Evolutionary conservation across 441 rosid genomes (phyloP).

Genomic region (Kokia cookei): DNA sequence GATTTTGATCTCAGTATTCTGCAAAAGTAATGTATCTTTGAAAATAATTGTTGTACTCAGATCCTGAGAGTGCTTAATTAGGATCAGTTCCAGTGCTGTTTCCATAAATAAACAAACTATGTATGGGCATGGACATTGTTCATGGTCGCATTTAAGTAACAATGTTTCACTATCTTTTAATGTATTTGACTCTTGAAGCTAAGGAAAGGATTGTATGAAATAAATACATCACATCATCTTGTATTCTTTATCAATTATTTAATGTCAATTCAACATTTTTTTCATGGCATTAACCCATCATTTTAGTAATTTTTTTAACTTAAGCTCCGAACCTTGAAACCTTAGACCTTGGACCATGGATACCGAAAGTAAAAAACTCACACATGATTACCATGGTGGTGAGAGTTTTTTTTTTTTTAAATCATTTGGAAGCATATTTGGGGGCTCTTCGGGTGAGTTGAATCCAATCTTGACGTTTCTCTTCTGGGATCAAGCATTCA

Average conservation of each 20-base stretch:
- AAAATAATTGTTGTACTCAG: slow-evolving; percentile 1
- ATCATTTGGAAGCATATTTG: background rate
- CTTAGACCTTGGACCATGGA: no score
- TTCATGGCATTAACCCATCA: no score
- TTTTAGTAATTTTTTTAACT: no score
- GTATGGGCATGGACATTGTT: background rate
- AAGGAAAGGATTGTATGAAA: no score
- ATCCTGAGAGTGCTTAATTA: background rate
- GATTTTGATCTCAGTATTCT: background rate
- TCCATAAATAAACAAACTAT: background rate
- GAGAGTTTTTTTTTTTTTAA: no score
- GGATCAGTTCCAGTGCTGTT: background rate
- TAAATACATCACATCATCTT: no score
- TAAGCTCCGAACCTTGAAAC: no score
- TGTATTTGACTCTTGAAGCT: background rate
- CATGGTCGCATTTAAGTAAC: background rate
- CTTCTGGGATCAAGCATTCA: slow-evolving; percentile 33
- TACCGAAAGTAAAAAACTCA: no score
- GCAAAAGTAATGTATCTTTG: background rate
- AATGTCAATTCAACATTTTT: no score
- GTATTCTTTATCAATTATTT: no score
- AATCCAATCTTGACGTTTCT: slow-evolving; percentile 20
- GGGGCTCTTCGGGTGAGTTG: background rate
- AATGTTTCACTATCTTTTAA: background rate
- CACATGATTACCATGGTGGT: no score